These are phyloP conservation scores for Amylocystis lapponica DNA, from an alignment of 768 basidiomycete species.

Conservation along the genomic window DNA sequence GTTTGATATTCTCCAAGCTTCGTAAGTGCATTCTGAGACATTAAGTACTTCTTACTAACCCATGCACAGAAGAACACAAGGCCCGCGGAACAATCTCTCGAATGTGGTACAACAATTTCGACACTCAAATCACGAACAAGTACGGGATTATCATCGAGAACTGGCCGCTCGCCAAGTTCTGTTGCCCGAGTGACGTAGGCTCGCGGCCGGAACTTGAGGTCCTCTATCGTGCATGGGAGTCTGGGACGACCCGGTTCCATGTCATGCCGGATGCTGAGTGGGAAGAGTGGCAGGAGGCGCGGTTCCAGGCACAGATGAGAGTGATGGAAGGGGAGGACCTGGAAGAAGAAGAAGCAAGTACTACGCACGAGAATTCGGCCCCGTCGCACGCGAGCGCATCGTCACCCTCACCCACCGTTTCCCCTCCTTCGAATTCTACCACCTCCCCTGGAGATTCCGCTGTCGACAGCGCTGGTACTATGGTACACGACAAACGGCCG, in stretches of 20 bases:
- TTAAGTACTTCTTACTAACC: background rate
- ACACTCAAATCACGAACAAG: constrained; percentile 11
- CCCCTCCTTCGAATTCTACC: too few relatives aligned
- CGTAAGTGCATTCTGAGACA: background rate
- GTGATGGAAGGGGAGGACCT: too few relatives aligned
- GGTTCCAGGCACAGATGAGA: too few relatives aligned
- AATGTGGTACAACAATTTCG: constrained; percentile 19
- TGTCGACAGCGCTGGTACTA: too few relatives aligned
- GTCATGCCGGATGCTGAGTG: constrained; percentile 6
- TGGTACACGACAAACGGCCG: too few relatives aligned
- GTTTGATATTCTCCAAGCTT: background rate
- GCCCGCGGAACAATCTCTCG: background rate
- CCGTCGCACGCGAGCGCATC: too few relatives aligned
- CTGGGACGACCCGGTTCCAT: constrained; percentile 13
- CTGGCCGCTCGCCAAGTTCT: constrained; percentile 19
- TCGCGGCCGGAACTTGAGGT: constrained; percentile 10
- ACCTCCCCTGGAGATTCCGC: too few relatives aligned
- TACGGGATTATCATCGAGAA: constrained; percentile 13
- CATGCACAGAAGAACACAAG: background rate
- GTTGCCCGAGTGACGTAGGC: constrained; percentile 8
- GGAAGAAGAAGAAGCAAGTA: too few relatives aligned
- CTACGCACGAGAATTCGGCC: too few relatives aligned
- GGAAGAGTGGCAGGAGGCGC: constrained; percentile 8
- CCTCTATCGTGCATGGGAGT: constrained; percentile 12
- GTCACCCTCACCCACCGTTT: too few relatives aligned